phyloP scores from a whole-genome alignment of 2,329 filamentous ascomycete species.

The Coniella vitis region DNA sequence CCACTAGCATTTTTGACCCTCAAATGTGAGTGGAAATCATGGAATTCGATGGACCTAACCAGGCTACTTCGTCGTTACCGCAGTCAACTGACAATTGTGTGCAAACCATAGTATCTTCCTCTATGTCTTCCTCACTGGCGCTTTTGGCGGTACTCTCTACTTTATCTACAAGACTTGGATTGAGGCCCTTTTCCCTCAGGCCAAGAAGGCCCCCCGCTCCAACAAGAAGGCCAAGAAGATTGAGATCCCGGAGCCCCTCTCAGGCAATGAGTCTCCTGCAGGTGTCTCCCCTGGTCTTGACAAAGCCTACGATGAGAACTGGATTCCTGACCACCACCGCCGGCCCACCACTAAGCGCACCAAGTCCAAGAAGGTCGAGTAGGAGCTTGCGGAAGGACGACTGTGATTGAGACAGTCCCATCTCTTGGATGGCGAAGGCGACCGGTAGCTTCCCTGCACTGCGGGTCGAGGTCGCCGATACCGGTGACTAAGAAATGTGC shows the following conservation, averaged over 20 bases:
- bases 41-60: too few species aligned
- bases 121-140: conserved; percentile 79
- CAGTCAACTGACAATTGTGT: neutral
- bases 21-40: conserved; percentile 65
- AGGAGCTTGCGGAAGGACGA: conserved; percentile 11
- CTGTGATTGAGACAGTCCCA: neutral
- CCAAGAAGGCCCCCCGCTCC: conserved; percentile 57
- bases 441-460: neutral
- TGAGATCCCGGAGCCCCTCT: conserved; percentile 50
- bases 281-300: conserved; percentile 60
- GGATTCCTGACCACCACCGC: conserved; percentile 85
- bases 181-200: conserved; percentile 89
- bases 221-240: conserved; percentile 60
- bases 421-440: neutral
- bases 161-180: conserved; percentile 99
- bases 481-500: neutral
- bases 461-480: neutral
- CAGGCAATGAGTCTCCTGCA: conserved; percentile 60
- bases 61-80: too few species aligned
- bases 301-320: conserved; percentile 82
- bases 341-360: conserved; percentile 66
- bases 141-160: conserved; percentile 76
- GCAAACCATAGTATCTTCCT: conserved; percentile 73
- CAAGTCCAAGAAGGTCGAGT: conserved; percentile 39
- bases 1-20: conserved; percentile 86